Base-by-base conservation (phyloP, 192 early-diverging fungal genomes). In the Coemansia erecta region DNA sequence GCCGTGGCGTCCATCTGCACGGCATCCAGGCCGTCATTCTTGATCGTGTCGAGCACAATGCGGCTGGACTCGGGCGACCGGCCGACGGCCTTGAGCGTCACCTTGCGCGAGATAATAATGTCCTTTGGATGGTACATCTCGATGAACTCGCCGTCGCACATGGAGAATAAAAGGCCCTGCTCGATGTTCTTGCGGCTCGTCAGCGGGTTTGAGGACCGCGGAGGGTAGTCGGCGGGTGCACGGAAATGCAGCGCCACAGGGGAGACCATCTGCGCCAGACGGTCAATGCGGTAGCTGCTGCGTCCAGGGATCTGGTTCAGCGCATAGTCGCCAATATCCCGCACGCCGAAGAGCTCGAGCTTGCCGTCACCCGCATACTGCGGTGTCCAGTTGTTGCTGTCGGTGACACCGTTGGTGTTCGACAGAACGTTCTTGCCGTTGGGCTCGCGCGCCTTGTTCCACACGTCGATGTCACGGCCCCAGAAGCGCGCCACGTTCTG, bases 141-240 rank as follows among this genome's bases (percentile, higher is more conserved):
- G 56, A 87, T 86, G 57, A 90, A 90, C 70, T 90, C 89, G 39
- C 89, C 89, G 67, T 90, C 89, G 71, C 86, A 85, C 89, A 90
- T 89, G 49, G 83, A 75, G 61, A 84, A 86, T 11, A 88, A 69
- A 48, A 83, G 66, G 9, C 82, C 82, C 11, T 72, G 75, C 58
- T 66, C 64, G 1, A 73, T 71, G n/a, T 61, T 59, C 23, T 66
- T 70, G 44, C 60, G 63, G 45, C 57, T 64, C 4, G 66, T 53
- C 4, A 72, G 56, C 12, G 71, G 68, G 17, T 67, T 70, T 31
- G 47, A 21, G 21, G 58, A 57, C 28, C 69, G 58, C 8, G 64
- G 54, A 19, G 75, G 75, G 58, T 82, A 82, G 28, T 78, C 56
- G 33, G 69, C 21, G 39, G 73, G 74, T 6, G 64, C 58, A 31